Percentiles rank a stretch among this genome's conserved stretches.
Evolutionary conservation across 2,329 filamentous ascomycete species (phyloP).

Genomic region (Colletotrichum sp.): DNA sequence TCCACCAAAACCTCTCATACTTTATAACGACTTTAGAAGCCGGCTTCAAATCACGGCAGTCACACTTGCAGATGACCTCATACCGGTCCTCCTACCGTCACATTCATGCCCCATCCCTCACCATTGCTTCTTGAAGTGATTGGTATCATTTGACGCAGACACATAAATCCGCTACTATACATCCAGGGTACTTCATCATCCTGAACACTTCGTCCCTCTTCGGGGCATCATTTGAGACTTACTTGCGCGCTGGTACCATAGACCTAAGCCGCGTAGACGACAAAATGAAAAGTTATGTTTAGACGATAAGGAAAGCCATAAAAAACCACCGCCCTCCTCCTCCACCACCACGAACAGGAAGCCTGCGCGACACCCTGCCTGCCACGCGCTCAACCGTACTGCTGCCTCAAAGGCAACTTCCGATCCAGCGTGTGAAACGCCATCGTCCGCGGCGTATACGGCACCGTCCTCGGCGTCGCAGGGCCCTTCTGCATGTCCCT

Average conservation of each 20-base stretch:
- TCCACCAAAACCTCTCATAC: background rate
- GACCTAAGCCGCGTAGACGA: background rate
- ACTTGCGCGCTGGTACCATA: background rate
- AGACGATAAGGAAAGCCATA: background rate
- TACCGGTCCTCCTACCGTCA: too few species aligned
- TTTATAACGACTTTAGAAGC: background rate
- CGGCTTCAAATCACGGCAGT: too few species aligned
- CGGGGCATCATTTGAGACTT: background rate
- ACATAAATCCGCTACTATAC: background rate
- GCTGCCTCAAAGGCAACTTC: constrained; percentile 55
- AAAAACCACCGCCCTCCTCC: background rate
- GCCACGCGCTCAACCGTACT: constrained; percentile 23
- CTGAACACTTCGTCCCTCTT: background rate
- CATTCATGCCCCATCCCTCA: too few species aligned
- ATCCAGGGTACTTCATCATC: background rate
- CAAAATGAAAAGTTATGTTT: background rate
- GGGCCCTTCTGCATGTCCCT: constrained; percentile 52
- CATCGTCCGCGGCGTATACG: constrained; percentile 70
- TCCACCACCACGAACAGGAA: background rate
- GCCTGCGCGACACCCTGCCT: background rate
- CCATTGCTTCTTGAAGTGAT: background rate
- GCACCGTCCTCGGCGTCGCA: constrained; percentile 40
- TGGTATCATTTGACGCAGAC: background rate
- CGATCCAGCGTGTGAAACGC: constrained; percentile 70
- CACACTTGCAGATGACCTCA: too few species aligned